phyloP scores from a whole-genome alignment of 495 filamentous ascomycete genomes.

The Xylaria acuta region DNA sequence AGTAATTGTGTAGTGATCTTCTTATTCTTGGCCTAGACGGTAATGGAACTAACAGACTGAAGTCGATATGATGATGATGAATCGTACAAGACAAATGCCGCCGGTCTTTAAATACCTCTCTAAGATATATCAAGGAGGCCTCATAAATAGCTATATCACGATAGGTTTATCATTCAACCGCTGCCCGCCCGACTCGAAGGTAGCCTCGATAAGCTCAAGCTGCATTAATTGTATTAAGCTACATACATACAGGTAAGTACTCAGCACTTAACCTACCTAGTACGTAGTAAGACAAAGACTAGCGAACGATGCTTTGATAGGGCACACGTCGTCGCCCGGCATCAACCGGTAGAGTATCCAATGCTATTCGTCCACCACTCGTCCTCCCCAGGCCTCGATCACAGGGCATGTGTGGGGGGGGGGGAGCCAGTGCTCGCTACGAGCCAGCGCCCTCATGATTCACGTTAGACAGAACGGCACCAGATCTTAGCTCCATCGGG shows the following conservation, averaged over 20 bases:
- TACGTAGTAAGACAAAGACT: background rate
- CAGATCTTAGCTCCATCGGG: conserved; percentile 32
- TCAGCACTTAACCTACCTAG: background rate
- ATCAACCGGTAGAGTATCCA: background rate
- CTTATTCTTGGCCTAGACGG: background rate
- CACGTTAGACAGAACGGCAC: background rate
- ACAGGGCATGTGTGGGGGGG: conserved; percentile 7
- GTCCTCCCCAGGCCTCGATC: background rate
- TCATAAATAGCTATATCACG: conserved; percentile 5
- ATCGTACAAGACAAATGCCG: background rate
- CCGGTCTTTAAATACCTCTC: conserved; percentile 18
- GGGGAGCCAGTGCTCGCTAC: background rate
- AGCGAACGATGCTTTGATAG: background rate
- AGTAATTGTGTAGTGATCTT: background rate
- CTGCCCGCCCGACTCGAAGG: background rate
- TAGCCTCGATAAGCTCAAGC: conserved; percentile 8
- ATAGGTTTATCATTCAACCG: conserved; percentile 12
- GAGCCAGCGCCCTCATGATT: background rate
- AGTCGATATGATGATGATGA: background rate
- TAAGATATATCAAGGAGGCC: background rate
- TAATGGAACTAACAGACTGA: background rate
- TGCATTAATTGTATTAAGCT: background rate
- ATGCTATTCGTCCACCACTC: background rate
- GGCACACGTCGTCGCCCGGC: conserved; percentile 2
- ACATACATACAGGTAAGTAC: background rate